Conservation (phyloP, 208 protist species). For the Wallacemonas sp. region DNA sequence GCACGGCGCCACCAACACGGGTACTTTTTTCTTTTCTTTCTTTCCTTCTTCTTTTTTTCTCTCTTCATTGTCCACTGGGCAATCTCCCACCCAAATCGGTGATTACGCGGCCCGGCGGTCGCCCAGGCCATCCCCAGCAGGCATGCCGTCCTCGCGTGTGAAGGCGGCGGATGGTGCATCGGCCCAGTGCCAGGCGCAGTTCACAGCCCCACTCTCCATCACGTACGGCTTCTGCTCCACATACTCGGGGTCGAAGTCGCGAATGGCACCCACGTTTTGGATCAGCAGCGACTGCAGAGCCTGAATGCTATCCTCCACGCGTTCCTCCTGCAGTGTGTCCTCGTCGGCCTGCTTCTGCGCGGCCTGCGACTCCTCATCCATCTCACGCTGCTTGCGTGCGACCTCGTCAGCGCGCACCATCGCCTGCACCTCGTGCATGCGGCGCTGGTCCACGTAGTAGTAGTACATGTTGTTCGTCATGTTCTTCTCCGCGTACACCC, state of each 20-base stretch:
- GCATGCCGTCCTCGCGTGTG: neutral
- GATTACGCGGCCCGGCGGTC: neutral
- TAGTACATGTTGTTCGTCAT: constrained; percentile 89
- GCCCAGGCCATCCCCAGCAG: neutral
- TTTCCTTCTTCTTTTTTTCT: too few species aligned
- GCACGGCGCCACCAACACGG: too few species aligned
- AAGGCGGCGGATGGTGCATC: constrained; percentile 2
- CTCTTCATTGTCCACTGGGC: too few species aligned
- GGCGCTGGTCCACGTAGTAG: constrained; percentile 86
- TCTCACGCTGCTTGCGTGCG: constrained; percentile 50
- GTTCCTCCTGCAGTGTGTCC: constrained; percentile 13
- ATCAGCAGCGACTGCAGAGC: constrained; percentile 64
- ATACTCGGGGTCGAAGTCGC: constrained; percentile 66
- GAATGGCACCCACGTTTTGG: constrained; percentile 65
- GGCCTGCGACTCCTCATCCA: constrained; percentile 19
- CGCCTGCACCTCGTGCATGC: constrained; percentile 78
- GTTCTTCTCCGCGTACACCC: constrained; percentile 92
- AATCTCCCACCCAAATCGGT: neutral
- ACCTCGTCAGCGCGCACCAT: constrained; percentile 79
- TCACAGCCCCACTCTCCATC: constrained; percentile 64
- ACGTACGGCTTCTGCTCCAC: constrained; percentile 66
- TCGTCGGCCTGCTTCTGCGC: constrained; percentile 26
- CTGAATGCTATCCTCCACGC: constrained; percentile 63
- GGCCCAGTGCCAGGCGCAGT: constrained; percentile 73
- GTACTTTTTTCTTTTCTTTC: too few species aligned